Evolutionary conservation across 2,329 filamentous ascomycete species (phyloP).

Genomic region (Pestalotiopsis fici): DNA sequence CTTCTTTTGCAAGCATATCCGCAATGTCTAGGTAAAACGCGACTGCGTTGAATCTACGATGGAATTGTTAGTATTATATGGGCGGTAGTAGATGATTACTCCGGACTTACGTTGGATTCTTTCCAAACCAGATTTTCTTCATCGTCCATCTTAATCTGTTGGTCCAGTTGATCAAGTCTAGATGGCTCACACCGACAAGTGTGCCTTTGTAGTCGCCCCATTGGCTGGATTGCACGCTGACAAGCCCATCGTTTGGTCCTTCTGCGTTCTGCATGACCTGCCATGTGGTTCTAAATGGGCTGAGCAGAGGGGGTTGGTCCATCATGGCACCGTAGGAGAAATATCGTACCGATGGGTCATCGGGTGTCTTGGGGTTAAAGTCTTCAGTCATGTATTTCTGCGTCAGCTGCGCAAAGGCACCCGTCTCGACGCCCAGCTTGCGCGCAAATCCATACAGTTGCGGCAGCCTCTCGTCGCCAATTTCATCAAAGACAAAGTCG

Average conservation of each 20-base stretch:
- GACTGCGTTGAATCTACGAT: constrained; percentile 62
- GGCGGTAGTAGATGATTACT: background rate
- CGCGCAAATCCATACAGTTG: constrained; percentile 55
- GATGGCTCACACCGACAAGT: constrained; percentile 60
- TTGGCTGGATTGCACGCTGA: constrained; percentile 62
- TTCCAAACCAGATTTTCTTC: constrained; percentile 53
- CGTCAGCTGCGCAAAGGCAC: constrained; percentile 63
- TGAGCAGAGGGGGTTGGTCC: constrained; percentile 59
- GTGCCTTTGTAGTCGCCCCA: constrained; percentile 69
- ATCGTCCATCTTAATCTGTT: constrained; percentile 59
- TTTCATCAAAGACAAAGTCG: constrained; percentile 51
- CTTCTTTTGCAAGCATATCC: constrained; percentile 73
- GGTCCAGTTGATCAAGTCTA: constrained; percentile 70
- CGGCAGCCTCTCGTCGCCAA: constrained; percentile 49
- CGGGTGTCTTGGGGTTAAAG: constrained; percentile 60
- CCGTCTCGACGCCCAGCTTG: constrained; percentile 55
- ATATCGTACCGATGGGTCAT: constrained; percentile 55
- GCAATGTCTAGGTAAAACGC: constrained; percentile 68
- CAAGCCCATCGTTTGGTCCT: constrained; percentile 67
- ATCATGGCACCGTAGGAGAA: constrained; percentile 63
- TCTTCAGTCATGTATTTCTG: constrained; percentile 56
- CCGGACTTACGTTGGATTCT: constrained; percentile 49
- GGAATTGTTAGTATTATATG: constrained; percentile 7
- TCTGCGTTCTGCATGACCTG: constrained; percentile 50
- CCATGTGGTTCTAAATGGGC: constrained; percentile 60